Evolutionary conservation across 441 rosid genomes (phyloP), one percentile per base, ranked within the genome.

Genomic region (Biscutella laevigata): DNA sequence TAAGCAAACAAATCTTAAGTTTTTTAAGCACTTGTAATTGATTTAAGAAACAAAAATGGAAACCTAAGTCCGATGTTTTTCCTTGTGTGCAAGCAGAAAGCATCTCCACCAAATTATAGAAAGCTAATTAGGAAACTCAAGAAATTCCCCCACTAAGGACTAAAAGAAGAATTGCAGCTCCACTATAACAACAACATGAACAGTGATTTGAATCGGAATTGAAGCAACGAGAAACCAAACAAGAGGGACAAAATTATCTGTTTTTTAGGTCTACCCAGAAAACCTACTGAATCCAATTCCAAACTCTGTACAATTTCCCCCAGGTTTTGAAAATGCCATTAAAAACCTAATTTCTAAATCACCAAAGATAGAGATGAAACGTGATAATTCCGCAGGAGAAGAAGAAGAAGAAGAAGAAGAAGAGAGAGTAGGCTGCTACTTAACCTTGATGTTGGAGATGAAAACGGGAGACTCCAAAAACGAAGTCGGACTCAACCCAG

Each of bases 381-480:
- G 16, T 21, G 28, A 22, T 10, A 25, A 24, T 12, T 35, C 30
- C 15, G 30, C 7, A 49, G 13, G 10, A 40, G 11, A 25, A 53
- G 44, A 53, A 25, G 51, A 50, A 12, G 22, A 12, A 32, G 25
- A 11, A 35, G 30, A 10, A 11, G 5, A n/a, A n/a, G n/a, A n/a
- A 53, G 39, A 14, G 33, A 36, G 20, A 24, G 12, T 17, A 59
- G n/a, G n/a, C n/a, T n/a, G 37, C 72, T 35, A 54, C 14, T 15
- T 27, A 13, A 92, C 98, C 99, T 92, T 92, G 52, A 84, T 69
- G 60, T 86, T 82, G 41, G 97, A 86, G 37, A 92, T 84, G 36
- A 92, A 75, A 62, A 92, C 92, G 6, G 97, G 99, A 47, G 99
- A 88, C 62, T 92, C 97, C 64, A 92, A 55, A 65, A 88, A 88